These are phyloP conservation scores for Fusarium zealandicum DNA, from an alignment of 2,329 filamentous ascomycete genomes.

Conservation along the genomic window DNA sequence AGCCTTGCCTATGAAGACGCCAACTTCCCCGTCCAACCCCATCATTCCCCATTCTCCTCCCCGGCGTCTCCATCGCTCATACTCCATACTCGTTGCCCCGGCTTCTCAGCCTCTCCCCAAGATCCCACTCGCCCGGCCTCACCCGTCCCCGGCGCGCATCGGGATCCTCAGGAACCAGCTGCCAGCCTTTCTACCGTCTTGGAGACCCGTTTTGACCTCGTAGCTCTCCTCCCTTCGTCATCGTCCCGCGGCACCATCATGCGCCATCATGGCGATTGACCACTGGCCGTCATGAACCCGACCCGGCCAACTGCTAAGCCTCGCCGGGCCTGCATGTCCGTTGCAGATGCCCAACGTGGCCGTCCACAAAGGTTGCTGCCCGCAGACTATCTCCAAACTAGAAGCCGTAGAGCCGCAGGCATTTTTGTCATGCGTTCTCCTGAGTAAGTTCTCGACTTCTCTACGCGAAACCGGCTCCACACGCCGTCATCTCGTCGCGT, in stretches of 20 bases:
- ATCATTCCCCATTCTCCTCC: conserved; percentile 9
- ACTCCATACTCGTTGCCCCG: conserved; percentile 34
- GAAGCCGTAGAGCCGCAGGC: conserved; percentile 19
- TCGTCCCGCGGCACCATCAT: conserved; percentile 37
- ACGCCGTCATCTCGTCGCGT: conserved; percentile 27
- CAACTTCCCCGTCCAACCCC: conserved; percentile 30
- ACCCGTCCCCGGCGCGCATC: conserved; percentile 39
- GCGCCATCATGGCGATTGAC: conserved; percentile 31
- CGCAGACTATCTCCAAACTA: conserved; percentile 12
- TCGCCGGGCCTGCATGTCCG: conserved; percentile 14
- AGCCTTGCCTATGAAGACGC: conserved; percentile 30
- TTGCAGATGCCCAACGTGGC: conserved; percentile 10
- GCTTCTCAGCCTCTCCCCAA: conserved; percentile 39
- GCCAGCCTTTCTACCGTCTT: neutral
- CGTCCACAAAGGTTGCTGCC: neutral
- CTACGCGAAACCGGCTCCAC: conserved; percentile 32
- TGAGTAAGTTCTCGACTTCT: conserved; percentile 24
- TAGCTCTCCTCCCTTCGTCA: conserved; percentile 33
- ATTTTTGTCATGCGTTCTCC: conserved; percentile 35
- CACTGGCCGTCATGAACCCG: conserved; percentile 27
- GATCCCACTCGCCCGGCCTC: conserved; percentile 38
- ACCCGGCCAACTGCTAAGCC: conserved; percentile 17
- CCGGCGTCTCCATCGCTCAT: conserved; percentile 30
- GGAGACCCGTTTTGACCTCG: no score
- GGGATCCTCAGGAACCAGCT: conserved; percentile 42